Conservation (phyloP, 1,284 basidiomycete species). For the Meira nashicola region DNA sequence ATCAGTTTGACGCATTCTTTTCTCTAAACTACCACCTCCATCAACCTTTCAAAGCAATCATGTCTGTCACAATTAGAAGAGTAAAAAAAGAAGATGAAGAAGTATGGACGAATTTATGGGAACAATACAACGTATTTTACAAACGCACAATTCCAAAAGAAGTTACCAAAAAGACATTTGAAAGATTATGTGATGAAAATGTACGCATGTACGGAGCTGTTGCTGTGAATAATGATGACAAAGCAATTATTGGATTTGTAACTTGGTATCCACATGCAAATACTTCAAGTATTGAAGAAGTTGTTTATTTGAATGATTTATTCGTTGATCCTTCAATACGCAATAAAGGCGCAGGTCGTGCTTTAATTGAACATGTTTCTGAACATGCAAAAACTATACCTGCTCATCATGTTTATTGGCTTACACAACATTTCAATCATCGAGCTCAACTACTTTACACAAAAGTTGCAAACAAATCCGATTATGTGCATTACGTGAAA, state of each 20-base stretch:
- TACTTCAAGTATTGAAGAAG: neutral
- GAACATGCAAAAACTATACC: neutral
- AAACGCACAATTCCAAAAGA: neutral
- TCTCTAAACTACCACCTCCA: neutral
- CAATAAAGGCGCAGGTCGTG: neutral
- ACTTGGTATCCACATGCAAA: neutral
- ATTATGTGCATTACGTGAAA: neutral
- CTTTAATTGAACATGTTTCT: neutral
- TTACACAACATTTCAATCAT: conserved; percentile 5
- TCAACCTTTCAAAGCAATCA: too few relatives aligned
- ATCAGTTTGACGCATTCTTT: neutral
- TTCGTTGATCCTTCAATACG: neutral
- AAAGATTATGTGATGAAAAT: neutral
- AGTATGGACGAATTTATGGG: neutral
- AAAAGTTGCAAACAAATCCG: neutral
- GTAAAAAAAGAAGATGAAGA: neutral
- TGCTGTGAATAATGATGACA: neutral
- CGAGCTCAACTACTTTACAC: conserved; percentile 2
- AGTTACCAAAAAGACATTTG: neutral
- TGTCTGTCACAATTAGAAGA: neutral
- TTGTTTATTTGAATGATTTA: conserved; percentile 3
- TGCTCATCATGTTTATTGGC: neutral
- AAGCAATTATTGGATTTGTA: neutral
- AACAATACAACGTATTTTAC: neutral
- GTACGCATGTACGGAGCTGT: neutral